A percentile compares a stretch with the other conserved stretches of the same genome.
These are phyloP conservation scores for Hawksworthiomyces lignivorus DNA, from an alignment of 2,329 filamentous ascomycete genomes.

Conservation along the genomic window DNA sequence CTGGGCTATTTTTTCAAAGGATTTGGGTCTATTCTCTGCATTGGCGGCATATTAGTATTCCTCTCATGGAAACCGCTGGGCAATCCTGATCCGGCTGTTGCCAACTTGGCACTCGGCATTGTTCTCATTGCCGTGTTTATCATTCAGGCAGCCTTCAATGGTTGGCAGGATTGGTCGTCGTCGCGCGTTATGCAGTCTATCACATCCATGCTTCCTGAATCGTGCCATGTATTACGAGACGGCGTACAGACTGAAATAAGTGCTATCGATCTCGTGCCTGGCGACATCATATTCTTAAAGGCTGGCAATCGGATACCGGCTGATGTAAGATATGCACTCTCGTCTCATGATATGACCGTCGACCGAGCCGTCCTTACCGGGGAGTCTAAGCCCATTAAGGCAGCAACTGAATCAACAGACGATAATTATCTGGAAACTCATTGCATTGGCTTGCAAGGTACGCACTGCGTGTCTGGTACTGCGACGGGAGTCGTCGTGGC, in stretches of 20 bases:
- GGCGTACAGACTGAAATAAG: slow-evolving; percentile 30
- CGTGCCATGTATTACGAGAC: slow-evolving; percentile 59
- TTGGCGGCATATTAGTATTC: slow-evolving; percentile 65
- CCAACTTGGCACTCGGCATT: slow-evolving; percentile 66
- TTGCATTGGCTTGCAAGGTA: slow-evolving; percentile 71
- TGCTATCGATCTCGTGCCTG: slow-evolving; percentile 59
- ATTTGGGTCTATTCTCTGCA: slow-evolving; percentile 63
- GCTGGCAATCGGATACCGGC: slow-evolving; percentile 68
- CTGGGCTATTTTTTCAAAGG: slow-evolving; percentile 70
- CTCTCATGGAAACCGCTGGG: slow-evolving; percentile 70
- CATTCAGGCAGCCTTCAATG: slow-evolving; percentile 61
- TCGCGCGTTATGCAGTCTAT: slow-evolving; percentile 73
- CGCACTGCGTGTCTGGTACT: slow-evolving; percentile 64
- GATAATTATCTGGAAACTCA: slow-evolving; percentile 69
- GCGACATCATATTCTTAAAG: slow-evolving; percentile 61
- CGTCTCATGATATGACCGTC: slow-evolving; percentile 55
- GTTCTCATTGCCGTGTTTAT: slow-evolving; percentile 64
- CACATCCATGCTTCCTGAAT: slow-evolving; percentile 67
- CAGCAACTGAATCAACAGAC: slow-evolving; percentile 57
- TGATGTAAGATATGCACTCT: slow-evolving; percentile 56
- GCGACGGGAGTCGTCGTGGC: slow-evolving; percentile 62
- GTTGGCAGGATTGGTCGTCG: slow-evolving; percentile 68
- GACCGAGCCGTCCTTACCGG: slow-evolving; percentile 69
- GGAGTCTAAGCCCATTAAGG: slow-evolving; percentile 58
- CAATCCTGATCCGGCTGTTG: slow-evolving; percentile 52